Evolutionary conservation across 148 eudicot genomes (phyloP), one percentile per base, ranked within the genome.

Genomic region (Rhododendron griersonianum): DNA sequence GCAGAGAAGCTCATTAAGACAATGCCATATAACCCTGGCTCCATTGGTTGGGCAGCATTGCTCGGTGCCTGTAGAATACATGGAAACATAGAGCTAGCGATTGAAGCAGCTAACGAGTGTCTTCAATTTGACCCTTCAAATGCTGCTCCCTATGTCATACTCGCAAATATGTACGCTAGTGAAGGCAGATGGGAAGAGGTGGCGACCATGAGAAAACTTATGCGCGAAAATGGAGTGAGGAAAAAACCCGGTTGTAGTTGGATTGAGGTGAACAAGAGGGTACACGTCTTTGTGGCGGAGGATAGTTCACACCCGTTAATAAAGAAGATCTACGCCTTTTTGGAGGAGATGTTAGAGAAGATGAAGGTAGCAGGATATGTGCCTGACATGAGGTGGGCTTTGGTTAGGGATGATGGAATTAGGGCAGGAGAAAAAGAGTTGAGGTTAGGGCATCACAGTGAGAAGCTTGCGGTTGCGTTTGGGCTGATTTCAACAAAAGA

Each of bases 211-310:
- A 91, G 94, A 88, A 95, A 85, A 81, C 90, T 87, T 7, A 93
- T 95, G 96, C 86, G 91, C 41, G 93, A 93, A 13, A 89, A 81
- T 78, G 87, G 91, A 30, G 90, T 93, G 86, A 92, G 88, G 87
- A 95, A 93, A 88, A 95, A 90, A 90, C 98, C 95, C 4, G 96
- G 95, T 28, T 95, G 93, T 81, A 95, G 98, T 86, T 95, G 98
- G 96, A 94, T 94, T 81, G 96, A 95, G 82, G 55, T 95, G 69
- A 84, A 92, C 78, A 93, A 88, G 88, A 92, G 86, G 90, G 83
- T 93, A 39, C 98, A 95, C 51, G 87, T 91, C 19, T 94, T 95
- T 89, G 90, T 94, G 21, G 98, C 96, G 0, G 98, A 95, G 78
- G 98, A 95, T 86, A 89, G 86, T 75, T 90, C 93, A 13, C 98